phyloP scores from a whole-genome alignment of 306 rosid genomes.

The Quercus variabilis region DNA sequence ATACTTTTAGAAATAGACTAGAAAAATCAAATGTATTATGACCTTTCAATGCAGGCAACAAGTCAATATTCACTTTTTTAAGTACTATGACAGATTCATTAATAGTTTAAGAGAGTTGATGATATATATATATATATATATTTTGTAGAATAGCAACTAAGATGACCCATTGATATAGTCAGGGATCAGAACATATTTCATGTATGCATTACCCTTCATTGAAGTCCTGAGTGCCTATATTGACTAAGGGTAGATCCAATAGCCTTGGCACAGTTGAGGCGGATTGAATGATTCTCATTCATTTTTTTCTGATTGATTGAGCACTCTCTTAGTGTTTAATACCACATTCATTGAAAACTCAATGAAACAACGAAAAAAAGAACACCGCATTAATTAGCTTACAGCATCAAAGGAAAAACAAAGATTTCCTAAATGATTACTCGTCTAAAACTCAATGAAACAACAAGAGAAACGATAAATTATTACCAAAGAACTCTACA shows the following conservation, averaged over 20 bases:
- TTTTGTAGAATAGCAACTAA: not conserved
- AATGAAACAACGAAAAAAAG: constrained; percentile 26
- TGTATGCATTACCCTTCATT: constrained; percentile 82
- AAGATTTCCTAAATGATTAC: not conserved
- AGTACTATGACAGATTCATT: not conserved
- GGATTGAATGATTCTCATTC: constrained; percentile 90
- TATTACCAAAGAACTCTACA: constrained; percentile 69
- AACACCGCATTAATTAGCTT: constrained; percentile 96
- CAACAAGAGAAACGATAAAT: not conserved
- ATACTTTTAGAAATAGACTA: no score
- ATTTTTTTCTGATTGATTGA: constrained; percentile 87
- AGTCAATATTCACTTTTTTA: not conserved
- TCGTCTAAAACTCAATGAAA: constrained; percentile 2
- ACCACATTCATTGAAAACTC: constrained; percentile 87
- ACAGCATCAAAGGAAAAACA: constrained; percentile 44
- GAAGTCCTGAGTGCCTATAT: constrained; percentile 89
- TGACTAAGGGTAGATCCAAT: constrained; percentile 92
- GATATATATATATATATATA: not conserved
- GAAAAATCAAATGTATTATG: no score
- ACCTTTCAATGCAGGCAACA: not conserved
- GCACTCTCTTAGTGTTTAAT: constrained; percentile 77
- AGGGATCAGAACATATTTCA: not conserved
- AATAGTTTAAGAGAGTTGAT: not conserved
- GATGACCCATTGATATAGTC: not conserved
- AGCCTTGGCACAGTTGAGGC: constrained; percentile 97